phyloP scores from a whole-genome alignment of 2,329 filamentous ascomycete species.

The Nemania sp. region DNA sequence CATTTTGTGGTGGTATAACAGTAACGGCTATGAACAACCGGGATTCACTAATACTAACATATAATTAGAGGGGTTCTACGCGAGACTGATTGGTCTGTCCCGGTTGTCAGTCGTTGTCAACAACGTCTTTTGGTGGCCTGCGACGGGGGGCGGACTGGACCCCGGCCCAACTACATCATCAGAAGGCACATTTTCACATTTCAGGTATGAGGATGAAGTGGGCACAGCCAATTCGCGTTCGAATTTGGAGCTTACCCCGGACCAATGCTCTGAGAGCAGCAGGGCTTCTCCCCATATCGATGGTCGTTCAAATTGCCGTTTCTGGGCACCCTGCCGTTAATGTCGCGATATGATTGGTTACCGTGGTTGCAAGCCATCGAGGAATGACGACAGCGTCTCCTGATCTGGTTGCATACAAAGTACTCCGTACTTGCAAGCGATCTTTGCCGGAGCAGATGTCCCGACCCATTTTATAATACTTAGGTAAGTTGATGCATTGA shows the following conservation, averaged over 20 bases:
- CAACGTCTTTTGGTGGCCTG: neutral
- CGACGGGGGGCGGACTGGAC: neutral
- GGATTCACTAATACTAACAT: too few relatives aligned
- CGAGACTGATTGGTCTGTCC: neutral
- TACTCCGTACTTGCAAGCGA: too few relatives aligned
- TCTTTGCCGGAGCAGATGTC: too few relatives aligned
- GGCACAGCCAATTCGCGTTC: neutral
- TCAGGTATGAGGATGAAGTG: neutral
- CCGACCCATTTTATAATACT: too few relatives aligned
- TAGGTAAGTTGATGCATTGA: too few relatives aligned
- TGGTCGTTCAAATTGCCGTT: slow-evolving; percentile 23
- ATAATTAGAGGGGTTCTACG: too few relatives aligned
- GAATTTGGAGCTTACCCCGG: slow-evolving; percentile 4
- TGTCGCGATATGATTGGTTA: slow-evolving; percentile 17
- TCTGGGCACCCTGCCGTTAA: neutral
- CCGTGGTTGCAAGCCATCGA: neutral
- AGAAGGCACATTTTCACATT: too few relatives aligned
- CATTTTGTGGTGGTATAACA: neutral
- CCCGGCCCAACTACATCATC: slow-evolving; percentile 21
- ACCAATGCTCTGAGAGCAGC: too few relatives aligned
- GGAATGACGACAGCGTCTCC: slow-evolving; percentile 21
- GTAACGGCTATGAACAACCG: slow-evolving; percentile 1
- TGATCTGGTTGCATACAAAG: neutral
- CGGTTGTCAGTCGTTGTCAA: too few relatives aligned
- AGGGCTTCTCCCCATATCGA: too few relatives aligned